Conservation (phyloP, 129 eudicot genomes). For the Scalesia atractyloides region DNA sequence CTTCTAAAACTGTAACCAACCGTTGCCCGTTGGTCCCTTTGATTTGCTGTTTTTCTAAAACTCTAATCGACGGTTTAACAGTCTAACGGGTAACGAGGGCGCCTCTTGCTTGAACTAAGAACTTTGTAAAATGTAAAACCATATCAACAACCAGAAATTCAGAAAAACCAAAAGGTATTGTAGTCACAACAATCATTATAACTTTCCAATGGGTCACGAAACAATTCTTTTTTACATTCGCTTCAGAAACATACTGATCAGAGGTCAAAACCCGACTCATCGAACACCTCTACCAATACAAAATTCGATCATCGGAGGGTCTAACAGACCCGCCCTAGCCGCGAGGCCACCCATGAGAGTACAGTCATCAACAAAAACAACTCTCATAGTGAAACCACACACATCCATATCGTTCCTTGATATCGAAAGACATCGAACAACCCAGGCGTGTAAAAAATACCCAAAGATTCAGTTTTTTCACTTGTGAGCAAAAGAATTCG, state of each 20-base stretch:
- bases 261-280: neutral
- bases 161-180: neutral
- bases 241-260: neutral
- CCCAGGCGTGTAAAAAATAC: too few relatives aligned
- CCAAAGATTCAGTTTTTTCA: neutral
- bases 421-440: conserved; percentile 14
- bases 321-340: neutral
- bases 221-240: neutral
- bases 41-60: too few relatives aligned
- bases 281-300: neutral
- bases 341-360: neutral
- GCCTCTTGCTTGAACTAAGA: neutral
- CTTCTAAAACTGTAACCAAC: too few relatives aligned
- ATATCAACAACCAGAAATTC: neutral
- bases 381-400: neutral
- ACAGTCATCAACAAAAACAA: neutral
- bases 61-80: too few relatives aligned
- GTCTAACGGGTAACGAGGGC: too few relatives aligned
- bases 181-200: neutral
- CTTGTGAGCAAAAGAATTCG: conserved; percentile 10
- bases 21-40: too few relatives aligned
- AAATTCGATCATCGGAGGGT: neutral
- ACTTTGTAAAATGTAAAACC: neutral
- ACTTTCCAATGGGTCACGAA: neutral
- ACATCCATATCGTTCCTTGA: conserved; percentile 19